Base-by-base conservation (phyloP, 495 filamentous ascomycete species). In the Neurospora tetraspora region DNA sequence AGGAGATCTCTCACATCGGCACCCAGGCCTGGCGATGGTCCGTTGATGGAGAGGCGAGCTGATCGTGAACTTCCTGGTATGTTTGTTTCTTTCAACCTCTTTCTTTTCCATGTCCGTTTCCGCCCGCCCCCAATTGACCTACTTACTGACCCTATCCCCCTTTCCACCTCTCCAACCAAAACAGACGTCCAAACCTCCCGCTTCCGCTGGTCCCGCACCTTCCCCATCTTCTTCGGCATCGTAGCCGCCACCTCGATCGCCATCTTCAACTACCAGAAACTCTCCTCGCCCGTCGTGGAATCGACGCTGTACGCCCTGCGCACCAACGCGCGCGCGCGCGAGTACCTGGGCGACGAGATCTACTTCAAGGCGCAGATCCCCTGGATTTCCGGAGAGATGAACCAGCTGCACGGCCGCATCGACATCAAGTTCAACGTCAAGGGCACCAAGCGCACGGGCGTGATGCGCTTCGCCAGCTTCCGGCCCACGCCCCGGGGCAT, bases 231-330 rank as follows among this genome's bases (percentile, higher is more conserved):
- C 81, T 73, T 85, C 36, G 81, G 85, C 47, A 81, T 90, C 65
- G 85, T 95, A 70, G 87, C 87, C 39, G 84, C 84, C 23, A 90
- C 89, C 69, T 89, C 91, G 73, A 83, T 96, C 43, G 92, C 89
- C 59, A 96, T 97, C 80, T 98, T 99, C 91, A 99, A 99, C 85
- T 98, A 99, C 87, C 95, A 99, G 78, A 97, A 97, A 79, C 87
- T 89, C 3, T 93, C 91, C 3, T 92, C 89, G 20, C 91, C 91
- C 70, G 89, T 98, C 14, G 93, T 97, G 5, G 89, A 87, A 72
- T 92, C 91, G 61, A 95, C 93, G 7, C 86, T 99, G 2, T 99
- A 98, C 84, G 91, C 95, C 1, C 87, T 99, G 59, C 92, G 96
- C 71, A 96, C 92, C 14, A 92, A 91, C 68, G 82, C 87, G 8